Evolutionary conservation across 495 filamentous ascomycete genomes (phyloP).

Genomic region (Annulohypoxylon stygium): DNA sequence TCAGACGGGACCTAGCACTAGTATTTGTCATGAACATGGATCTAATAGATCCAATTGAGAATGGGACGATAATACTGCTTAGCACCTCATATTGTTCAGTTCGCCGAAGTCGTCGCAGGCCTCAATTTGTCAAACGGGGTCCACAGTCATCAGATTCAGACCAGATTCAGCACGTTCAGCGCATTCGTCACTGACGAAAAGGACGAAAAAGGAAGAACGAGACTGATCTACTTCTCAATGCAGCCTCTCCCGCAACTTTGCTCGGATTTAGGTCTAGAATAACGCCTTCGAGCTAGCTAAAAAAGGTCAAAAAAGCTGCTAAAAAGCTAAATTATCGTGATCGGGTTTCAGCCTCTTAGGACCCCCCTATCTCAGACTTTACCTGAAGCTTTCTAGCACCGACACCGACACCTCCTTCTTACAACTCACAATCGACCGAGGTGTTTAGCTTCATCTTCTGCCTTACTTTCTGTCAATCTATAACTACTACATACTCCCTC

Average conservation of each 20-base stretch:
- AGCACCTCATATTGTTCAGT: conserved; percentile 7
- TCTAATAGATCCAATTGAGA: neutral
- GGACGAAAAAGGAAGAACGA: neutral
- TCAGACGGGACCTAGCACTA: conserved; percentile 1
- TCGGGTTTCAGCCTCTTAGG: conserved; percentile 30
- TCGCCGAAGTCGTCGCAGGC: neutral
- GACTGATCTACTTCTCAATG: conserved; percentile 17
- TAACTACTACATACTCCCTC: conserved; percentile 8
- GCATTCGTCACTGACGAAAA: conserved; percentile 3
- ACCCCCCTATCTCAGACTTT: conserved; percentile 6
- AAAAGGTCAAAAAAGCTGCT: neutral
- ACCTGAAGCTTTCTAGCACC: conserved; percentile 17
- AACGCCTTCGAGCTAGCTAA: conserved; percentile 5
- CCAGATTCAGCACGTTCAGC: neutral
- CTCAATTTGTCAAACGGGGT: conserved; percentile 30
- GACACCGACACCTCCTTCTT: conserved; percentile 14
- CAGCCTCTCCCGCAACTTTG: conserved; percentile 24
- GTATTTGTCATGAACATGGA: neutral
- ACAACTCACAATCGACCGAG: neutral
- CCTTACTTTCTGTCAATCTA: neutral
- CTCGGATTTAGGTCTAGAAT: conserved; percentile 19
- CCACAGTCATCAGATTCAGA: conserved; percentile 1
- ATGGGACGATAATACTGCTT: conserved; percentile 13
- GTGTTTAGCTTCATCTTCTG: neutral
- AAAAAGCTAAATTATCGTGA: conserved; percentile 25